Evolutionary conservation across 2,329 filamentous ascomycete genomes (phyloP), one percentile per base, ranked within the genome.

Genomic region (Eurotiales sp.): DNA sequence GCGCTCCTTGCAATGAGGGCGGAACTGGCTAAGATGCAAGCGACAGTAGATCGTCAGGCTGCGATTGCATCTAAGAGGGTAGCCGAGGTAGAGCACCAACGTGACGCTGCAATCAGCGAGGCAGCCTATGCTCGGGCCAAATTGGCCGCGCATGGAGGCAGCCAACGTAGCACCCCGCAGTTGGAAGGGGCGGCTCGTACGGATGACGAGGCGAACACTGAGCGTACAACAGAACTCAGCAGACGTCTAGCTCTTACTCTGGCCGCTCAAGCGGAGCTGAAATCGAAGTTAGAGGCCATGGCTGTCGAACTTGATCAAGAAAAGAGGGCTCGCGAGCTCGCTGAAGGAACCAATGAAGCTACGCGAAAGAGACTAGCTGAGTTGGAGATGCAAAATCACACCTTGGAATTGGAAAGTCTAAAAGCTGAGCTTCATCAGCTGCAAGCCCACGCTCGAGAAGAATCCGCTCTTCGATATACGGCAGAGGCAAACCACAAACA

Each of bases 91-190:
- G 93, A 99, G 67, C 91, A 88, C 65, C 93, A 99, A 73, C 82
- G 95, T 46, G 93, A 99, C 70, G 85, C 87, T 36, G 93, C 93
- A n/a, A 85, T 99, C 49, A 88, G 86, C 61, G 95, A 99, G 72
- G 93, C 93, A 1, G 87, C 93, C 0, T 97, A 97, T 69, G 89
- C 91, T 29, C 96, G 95, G 65, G 90, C 95, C 2, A 96, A 90
- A 65, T 76, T 96, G 46, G 91, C 91, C 25, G 91, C 90, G 7
- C 86, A 90, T 56, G 84, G 83, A 50, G 78, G 77, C n/a, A 90
- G 86, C 59, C 79, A 83, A 46, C 76, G 76, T 37, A 75, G 77
- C n/a, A 80, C 77, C 6, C 77, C 78, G 6, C 75, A 77, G 52
- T 74, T 73, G 3, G 77, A 80, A 54, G 65, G 66, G 41, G 58